Base-by-base conservation (phyloP, 2,329 filamentous ascomycete genomes). In the Helminthosporium solani region DNA sequence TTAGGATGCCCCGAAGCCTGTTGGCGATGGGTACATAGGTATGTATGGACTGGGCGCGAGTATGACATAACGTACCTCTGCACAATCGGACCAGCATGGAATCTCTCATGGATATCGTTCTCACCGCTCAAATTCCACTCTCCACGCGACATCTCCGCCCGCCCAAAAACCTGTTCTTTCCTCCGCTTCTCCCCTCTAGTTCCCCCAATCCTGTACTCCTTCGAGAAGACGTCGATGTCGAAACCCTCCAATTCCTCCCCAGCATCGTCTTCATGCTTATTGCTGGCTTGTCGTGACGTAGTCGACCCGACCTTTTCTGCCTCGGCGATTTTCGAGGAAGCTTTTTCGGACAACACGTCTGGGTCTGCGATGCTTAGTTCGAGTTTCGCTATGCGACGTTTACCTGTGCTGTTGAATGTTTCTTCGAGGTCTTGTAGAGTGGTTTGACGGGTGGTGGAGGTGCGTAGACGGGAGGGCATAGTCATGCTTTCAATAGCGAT, bases 401-500 rank as follows among this genome's bases (percentile, higher is more conserved):
- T 87, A n/a, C 88, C 89, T 46, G 86, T 84, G 23, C 83, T 78
- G 56, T 90, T 91, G 42, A 95, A 73, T 11, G 81, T 76, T 43
- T 83, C 81, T 25, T 85, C 80, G 36, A 92, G 70, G 40, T 83
- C 78, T 31, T 80, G 78, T 36, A 94, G 71, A 1, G 78, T 82
- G 63, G 77, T 50, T 72, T 72, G 56, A 66, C 75, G 52, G 57
- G 53, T 51, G 19, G 67, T 67, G 3, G 55, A 53, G 67, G 52
- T 67, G 23, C 77, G 78, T 23, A 96, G 71, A 2, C 92, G 81
- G 1, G 88, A 85, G 6, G 88, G 87, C 12, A 97, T 72, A 1
- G 86, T 88, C 27, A 86, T 81, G 19, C 83, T 89, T 68, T 97
- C 94, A 11, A 96, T 66, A 1, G 87, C 88, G 1, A 87, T 78